phyloP scores from a whole-genome alignment of 768 basidiomycete genomes.

The Trametes cubensis region DNA sequence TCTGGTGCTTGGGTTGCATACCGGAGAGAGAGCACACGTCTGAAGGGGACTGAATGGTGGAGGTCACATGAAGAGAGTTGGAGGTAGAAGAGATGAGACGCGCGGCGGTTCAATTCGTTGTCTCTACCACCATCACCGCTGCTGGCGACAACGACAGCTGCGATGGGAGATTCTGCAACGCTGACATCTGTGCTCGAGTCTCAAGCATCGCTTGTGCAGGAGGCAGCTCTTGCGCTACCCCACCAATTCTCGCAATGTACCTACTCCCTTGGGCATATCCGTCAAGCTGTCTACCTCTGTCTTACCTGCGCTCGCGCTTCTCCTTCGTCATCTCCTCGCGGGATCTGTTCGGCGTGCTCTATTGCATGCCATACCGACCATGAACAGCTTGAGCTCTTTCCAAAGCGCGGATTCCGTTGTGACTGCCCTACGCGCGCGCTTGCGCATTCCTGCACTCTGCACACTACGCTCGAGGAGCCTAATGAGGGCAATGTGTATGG shows the following conservation, averaged over 20 bases:
- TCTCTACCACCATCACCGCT: conserved; percentile 2
- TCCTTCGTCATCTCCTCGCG: conserved; percentile 43
- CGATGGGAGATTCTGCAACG: conserved; percentile 28
- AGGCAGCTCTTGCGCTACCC: conserved; percentile 46
- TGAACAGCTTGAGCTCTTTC: conserved; percentile 86
- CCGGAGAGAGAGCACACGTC: too few species aligned
- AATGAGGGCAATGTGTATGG: conserved; percentile 69
- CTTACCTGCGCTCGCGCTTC: conserved; percentile 59
- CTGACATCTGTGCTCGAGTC: conserved; percentile 35
- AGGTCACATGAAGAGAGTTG: conserved; percentile 18
- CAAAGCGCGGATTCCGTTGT: conserved; percentile 80
- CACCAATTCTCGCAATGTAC: conserved; percentile 48
- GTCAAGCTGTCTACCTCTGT: conserved; percentile 84
- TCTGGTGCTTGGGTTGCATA: too few species aligned
- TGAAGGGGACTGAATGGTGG: not conserved
- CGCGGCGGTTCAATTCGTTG: not conserved
- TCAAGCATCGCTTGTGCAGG: conserved; percentile 39
- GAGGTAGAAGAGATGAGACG: conserved; percentile 1
- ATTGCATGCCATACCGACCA: conserved; percentile 87
- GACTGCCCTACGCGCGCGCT: conserved; percentile 78
- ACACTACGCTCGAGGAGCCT: conserved; percentile 51
- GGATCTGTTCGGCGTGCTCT: conserved; percentile 82
- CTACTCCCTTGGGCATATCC: conserved; percentile 42
- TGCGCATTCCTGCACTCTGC: conserved; percentile 64
- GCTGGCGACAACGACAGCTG: not conserved